phyloP scores from a whole-genome alignment of 2,329 filamentous ascomycete genomes.

The Fusarium verrucosum region DNA sequence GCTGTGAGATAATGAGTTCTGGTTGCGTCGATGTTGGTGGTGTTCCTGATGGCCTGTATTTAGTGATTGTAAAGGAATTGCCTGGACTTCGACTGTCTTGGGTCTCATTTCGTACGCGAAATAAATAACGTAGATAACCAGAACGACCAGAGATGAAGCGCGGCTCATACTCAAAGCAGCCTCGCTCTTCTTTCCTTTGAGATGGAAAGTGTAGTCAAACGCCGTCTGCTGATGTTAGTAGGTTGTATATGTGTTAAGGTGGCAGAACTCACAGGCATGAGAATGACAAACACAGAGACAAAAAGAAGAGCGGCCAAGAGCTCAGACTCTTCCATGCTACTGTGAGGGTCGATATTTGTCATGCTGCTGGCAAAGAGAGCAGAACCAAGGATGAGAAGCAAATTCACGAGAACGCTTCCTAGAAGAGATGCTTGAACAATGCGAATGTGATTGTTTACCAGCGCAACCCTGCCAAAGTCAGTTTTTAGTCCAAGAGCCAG shows the following conservation, averaged over 20 bases:
- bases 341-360: slow-evolving; percentile 70
- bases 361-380: slow-evolving; percentile 76
- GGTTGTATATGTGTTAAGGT: rapidly evolving
- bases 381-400: slow-evolving; percentile 79
- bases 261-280: slow-evolving; percentile 47
- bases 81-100: slow-evolving; percentile 70
- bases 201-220: slow-evolving; percentile 63
- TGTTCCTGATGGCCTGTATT: slow-evolving; percentile 29
- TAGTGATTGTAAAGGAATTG: slow-evolving; percentile 74
- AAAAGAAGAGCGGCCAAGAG: slow-evolving; percentile 51
- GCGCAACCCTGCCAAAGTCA: slow-evolving; percentile 56
- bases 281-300: slow-evolving; percentile 52
- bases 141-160: slow-evolving; percentile 77
- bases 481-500: background rate
- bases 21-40: slow-evolving; percentile 13
- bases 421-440: slow-evolving; percentile 81
- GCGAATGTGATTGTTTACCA: slow-evolving; percentile 69
- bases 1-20: slow-evolving; percentile 9
- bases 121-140: slow-evolving; percentile 77
- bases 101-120: slow-evolving; percentile 80
- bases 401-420: slow-evolving; percentile 80
- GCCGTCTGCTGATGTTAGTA: slow-evolving; percentile 48
- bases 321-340: slow-evolving; percentile 48
- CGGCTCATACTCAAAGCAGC: slow-evolving; percentile 78
- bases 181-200: slow-evolving; percentile 62